These are phyloP conservation scores for Aureobasidium sp. DNA, from an alignment of 2,329 filamentous ascomycete species.

Conservation along the genomic window DNA sequence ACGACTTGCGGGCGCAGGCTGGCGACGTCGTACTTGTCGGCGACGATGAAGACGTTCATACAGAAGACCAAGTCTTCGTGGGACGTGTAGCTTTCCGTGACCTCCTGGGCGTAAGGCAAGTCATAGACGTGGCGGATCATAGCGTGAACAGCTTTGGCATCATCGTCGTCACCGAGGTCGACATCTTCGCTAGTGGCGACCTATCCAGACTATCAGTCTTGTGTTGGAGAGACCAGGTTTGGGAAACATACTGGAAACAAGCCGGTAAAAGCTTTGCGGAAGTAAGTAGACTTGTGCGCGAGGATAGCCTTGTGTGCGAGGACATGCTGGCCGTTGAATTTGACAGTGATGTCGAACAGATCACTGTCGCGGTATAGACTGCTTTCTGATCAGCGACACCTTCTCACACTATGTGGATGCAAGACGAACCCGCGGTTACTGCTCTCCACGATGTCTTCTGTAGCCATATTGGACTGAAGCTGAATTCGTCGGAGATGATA, in stretches of 20 bases:
- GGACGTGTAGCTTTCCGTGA: background rate
- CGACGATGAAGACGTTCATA: slow-evolving; percentile 10
- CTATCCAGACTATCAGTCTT: background rate
- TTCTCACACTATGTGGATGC: background rate
- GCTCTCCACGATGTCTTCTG: background rate
- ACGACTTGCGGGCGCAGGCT: slow-evolving; percentile 5
- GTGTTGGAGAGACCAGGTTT: too few relatives aligned
- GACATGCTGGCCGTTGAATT: background rate
- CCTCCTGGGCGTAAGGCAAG: background rate
- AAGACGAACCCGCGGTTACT: background rate
- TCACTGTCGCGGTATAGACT: background rate
- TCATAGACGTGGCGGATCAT: background rate
- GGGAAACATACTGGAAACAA: background rate
- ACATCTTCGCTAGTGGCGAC: background rate
- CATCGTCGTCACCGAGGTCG: background rate
- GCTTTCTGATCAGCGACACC: background rate
- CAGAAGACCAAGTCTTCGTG: background rate
- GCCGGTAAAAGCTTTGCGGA: background rate
- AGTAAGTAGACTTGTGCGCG: background rate
- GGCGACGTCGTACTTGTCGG: slow-evolving; percentile 15
- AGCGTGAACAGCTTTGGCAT: background rate
- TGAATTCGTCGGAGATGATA: too few relatives aligned
- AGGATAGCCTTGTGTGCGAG: background rate
- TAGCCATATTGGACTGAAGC: too few relatives aligned
- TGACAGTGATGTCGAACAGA: background rate